Evolutionary conservation across 2,329 filamentous ascomycete genomes (phyloP).

Genomic region (Tolypocladium ovalisporum): DNA sequence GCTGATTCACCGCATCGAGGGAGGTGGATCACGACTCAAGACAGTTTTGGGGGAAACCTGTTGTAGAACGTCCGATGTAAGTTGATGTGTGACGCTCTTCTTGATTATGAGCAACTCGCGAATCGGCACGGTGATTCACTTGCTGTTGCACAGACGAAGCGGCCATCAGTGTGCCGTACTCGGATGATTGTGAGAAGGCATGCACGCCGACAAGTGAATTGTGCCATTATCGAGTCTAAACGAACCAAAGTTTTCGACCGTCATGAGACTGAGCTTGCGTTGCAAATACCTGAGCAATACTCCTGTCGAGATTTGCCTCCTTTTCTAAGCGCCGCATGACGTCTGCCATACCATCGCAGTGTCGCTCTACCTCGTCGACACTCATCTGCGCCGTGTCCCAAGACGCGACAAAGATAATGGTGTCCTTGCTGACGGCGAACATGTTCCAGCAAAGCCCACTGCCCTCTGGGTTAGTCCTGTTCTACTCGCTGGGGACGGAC

Average conservation of each 20-base stretch:
- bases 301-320: constrained; percentile 15
- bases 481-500: too few species aligned
- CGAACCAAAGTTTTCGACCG: too few species aligned
- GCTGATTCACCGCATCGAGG: neutral
- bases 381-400: constrained; percentile 30
- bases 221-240: too few species aligned
- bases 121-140: neutral
- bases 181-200: too few species aligned
- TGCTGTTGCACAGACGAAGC: too few species aligned
- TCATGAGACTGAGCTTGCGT: neutral
- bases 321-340: constrained; percentile 17
- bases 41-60: neutral
- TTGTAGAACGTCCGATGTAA: neutral
- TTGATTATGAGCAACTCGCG: neutral
- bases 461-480: neutral
- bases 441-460: constrained; percentile 28
- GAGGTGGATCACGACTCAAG: neutral
- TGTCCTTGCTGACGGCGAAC: constrained; percentile 20
- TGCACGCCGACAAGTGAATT: too few species aligned
- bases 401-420: constrained; percentile 23
- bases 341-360: constrained; percentile 18
- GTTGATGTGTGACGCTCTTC: neutral
- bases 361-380: constrained; percentile 16
- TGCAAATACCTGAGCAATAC: neutral
- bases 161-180: too few species aligned